Percentiles rank a stretch among this genome's conserved stretches.
Evolutionary conservation across 768 basidiomycete genomes (phyloP).

Genomic region (Agrocybe praecox): DNA sequence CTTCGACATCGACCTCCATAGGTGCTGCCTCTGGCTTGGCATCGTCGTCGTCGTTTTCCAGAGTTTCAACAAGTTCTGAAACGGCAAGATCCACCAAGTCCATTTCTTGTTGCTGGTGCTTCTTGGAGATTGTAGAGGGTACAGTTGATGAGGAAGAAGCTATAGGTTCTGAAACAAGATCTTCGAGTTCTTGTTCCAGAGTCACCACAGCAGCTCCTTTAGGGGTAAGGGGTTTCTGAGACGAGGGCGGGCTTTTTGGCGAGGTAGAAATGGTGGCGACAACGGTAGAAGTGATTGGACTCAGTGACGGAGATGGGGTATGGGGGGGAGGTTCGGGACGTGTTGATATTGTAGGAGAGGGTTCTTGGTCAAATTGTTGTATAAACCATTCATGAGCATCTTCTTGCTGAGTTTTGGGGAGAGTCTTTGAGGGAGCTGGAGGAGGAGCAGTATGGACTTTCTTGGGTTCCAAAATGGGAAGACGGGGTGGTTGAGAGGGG

Average conservation of each 20-base stretch:
- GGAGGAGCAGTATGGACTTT: slow-evolving; percentile 12
- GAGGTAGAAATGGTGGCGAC: slow-evolving; percentile 8
- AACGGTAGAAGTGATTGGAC: slow-evolving; percentile 22
- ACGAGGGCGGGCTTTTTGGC: slow-evolving; percentile 16
- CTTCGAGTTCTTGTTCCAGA: slow-evolving; percentile 50
- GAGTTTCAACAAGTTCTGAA: slow-evolving; percentile 45
- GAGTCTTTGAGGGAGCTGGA: slow-evolving; percentile 9
- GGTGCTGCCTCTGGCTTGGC: slow-evolving; percentile 19
- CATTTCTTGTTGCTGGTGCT: slow-evolving; percentile 35
- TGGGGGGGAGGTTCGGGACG: slow-evolving; percentile 30
- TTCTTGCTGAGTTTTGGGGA: slow-evolving; percentile 34
- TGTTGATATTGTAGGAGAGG: slow-evolving; percentile 30
- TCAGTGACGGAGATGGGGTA: slow-evolving; percentile 26
- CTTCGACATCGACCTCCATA: slow-evolving; percentile 54
- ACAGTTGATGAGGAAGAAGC: slow-evolving; percentile 9
- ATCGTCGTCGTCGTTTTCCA: slow-evolving; percentile 23
- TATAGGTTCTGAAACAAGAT: slow-evolving; percentile 32
- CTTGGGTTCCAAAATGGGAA: slow-evolving; percentile 15
- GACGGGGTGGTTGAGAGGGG: background rate
- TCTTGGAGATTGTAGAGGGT: slow-evolving; percentile 25
- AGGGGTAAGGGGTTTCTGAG: slow-evolving; percentile 18
- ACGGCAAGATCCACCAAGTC: slow-evolving; percentile 49
- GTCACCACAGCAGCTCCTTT: slow-evolving; percentile 30
- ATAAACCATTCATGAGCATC: slow-evolving; percentile 66
- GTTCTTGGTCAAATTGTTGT: slow-evolving; percentile 49